These are phyloP conservation scores for Penstemon eatonii DNA, from an alignment of 257 asterid genomes.

Conservation along the genomic window DNA sequence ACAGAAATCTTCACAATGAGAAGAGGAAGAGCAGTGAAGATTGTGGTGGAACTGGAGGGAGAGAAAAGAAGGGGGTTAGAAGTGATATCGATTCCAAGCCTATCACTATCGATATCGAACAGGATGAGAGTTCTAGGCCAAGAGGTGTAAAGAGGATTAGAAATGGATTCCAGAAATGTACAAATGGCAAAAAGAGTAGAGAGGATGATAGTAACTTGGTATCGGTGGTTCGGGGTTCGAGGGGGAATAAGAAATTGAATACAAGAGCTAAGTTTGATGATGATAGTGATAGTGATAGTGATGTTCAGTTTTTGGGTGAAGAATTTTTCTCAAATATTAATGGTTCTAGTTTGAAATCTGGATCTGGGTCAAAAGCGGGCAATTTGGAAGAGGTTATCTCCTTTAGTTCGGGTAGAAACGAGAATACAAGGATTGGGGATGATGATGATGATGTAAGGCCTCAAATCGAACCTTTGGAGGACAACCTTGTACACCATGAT, in stretches of 20 bases:
- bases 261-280: not conserved
- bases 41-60: not conserved
- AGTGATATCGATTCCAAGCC: not conserved
- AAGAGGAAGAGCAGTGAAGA: not conserved
- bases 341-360: conserved; percentile 22
- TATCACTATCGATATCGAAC: not conserved
- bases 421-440: not conserved
- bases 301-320: conserved; percentile 10
- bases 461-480: not conserved
- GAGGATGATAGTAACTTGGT: not conserved
- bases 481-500: not conserved
- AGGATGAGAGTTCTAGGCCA: not conserved
- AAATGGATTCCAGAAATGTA: not conserved
- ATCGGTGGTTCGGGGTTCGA: not conserved
- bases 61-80: not conserved
- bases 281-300: conserved; percentile 2
- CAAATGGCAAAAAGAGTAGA: not conserved
- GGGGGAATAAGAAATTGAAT: conserved; percentile 18
- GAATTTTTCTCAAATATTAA: conserved; percentile 19
- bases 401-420: not conserved
- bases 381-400: conserved; percentile 22
- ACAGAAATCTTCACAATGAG: not conserved
- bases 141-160: not conserved
- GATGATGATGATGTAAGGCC: conserved; percentile 20
- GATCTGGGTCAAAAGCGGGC: conserved; percentile 16